These are phyloP conservation scores for Leccinum arenicola DNA, from an alignment of 768 basidiomycete genomes.

Conservation along the genomic window DNA sequence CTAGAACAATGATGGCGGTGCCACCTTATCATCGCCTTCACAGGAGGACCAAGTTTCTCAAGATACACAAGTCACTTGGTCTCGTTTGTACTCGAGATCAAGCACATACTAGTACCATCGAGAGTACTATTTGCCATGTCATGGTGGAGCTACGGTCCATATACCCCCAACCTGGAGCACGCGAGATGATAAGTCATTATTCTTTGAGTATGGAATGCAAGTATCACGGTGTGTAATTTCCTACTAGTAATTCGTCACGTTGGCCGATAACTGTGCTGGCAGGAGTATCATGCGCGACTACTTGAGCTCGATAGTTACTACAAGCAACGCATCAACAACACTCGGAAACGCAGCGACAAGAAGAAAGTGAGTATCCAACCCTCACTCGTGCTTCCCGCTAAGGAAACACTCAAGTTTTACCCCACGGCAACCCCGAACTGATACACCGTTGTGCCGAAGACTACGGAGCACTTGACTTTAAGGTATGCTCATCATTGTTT, in stretches of 20 bases:
- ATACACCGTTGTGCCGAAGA: neutral
- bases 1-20: neutral
- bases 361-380: neutral
- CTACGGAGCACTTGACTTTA: neutral
- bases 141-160: neutral
- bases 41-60: neutral
- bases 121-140: neutral
- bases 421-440: neutral
- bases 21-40: neutral
- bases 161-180: constrained; percentile 1
- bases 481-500: neutral
- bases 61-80: neutral
- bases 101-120: neutral
- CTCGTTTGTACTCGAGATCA: neutral
- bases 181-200: constrained; percentile 1
- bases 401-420: neutral
- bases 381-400: neutral
- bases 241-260: neutral
- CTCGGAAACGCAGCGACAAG: neutral
- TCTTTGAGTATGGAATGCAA: neutral
- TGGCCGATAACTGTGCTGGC: neutral
- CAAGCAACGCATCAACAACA: neutral
- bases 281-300: neutral
- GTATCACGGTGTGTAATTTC: neutral
- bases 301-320: neutral